phyloP scores from a whole-genome alignment of 1,284 basidiomycete species.

The Rhizopogon parksii region DNA sequence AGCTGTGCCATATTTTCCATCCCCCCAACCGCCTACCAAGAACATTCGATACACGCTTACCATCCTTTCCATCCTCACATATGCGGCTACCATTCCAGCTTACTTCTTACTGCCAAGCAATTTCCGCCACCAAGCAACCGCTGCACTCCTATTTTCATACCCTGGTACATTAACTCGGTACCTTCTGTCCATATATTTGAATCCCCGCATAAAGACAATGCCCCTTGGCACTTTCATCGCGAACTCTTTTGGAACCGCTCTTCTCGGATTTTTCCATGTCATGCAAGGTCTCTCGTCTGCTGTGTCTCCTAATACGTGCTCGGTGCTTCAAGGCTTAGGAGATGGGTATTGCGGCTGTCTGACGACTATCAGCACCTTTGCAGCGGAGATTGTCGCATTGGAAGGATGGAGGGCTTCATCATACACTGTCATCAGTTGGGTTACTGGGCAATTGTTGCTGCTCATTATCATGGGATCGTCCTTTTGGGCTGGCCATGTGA shows the following conservation, averaged over 20 bases:
- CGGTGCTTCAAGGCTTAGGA: conserved; percentile 69
- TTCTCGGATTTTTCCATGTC: conserved; percentile 68
- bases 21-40: conserved; percentile 34
- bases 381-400: conserved; percentile 69
- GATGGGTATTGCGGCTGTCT: conserved; percentile 96
- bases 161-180: conserved; percentile 87
- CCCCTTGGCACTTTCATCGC: conserved; percentile 87
- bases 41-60: conserved; percentile 40
- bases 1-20: conserved; percentile 36
- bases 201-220: conserved; percentile 54
- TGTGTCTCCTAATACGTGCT: conserved; percentile 51
- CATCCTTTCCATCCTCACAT: conserved; percentile 46
- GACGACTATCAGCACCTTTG: conserved; percentile 92
- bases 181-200: conserved; percentile 67
- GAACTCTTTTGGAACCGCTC: conserved; percentile 75
- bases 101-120: conserved; percentile 69
- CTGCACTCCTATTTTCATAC: conserved; percentile 86
- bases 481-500: conserved; percentile 47
- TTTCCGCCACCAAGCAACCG: conserved; percentile 77
- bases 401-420: conserved; percentile 49
- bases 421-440: conserved; percentile 69
- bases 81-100: conserved; percentile 63
- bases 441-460: conserved; percentile 64
- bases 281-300: conserved; percentile 51
- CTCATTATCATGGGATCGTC: conserved; percentile 74